Percentiles rank a stretch among this genome's conserved stretches.
Evolutionary conservation across 2,329 filamentous ascomycete genomes (phyloP).

Genomic region (Ustilaginoidea virens): DNA sequence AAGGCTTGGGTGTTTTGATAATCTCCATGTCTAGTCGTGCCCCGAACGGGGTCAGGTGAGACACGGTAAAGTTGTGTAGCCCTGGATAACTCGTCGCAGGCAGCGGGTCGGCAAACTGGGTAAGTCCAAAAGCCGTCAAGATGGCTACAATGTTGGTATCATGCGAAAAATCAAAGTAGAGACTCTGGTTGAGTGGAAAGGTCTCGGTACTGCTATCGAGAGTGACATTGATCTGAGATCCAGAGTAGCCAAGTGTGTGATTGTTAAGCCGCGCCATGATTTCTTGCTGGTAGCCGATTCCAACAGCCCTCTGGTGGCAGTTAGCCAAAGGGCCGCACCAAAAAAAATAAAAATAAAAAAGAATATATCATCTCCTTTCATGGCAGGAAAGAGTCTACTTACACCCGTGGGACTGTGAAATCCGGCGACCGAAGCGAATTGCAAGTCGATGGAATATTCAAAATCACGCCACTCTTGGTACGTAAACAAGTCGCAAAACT

Average conservation of each 20-base stretch:
- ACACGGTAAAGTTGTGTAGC: conserved; percentile 47
- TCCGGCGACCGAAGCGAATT: conserved; percentile 43
- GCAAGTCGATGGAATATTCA: conserved; percentile 54
- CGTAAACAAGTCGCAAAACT: conserved; percentile 60
- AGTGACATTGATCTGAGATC: conserved; percentile 51
- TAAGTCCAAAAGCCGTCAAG: conserved; percentile 56
- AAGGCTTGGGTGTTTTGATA: conserved; percentile 49
- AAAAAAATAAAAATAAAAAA: too few relatives aligned
- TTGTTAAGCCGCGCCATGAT: conserved; percentile 55
- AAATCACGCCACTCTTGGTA: conserved; percentile 61
- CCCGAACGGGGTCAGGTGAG: conserved; percentile 55
- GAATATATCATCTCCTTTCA: too few relatives aligned
- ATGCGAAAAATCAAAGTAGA: conserved; percentile 68
- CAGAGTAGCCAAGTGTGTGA: conserved; percentile 43
- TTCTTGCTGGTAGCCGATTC: conserved; percentile 59
- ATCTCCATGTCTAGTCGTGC: conserved; percentile 61
- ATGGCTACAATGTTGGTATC: conserved; percentile 60
- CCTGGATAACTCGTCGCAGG: conserved; percentile 38
- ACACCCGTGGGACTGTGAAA: conserved; percentile 50
- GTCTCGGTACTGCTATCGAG: conserved; percentile 51
- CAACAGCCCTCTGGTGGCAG: conserved; percentile 54
- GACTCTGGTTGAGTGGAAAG: conserved; percentile 56
- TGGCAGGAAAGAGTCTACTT: conserved; percentile 11
- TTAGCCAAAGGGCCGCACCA: too few relatives aligned
- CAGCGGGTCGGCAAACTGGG: conserved; percentile 48